Conservation (phyloP, 345 rosid genomes). For the Eucalyptus tenuipes region DNA sequence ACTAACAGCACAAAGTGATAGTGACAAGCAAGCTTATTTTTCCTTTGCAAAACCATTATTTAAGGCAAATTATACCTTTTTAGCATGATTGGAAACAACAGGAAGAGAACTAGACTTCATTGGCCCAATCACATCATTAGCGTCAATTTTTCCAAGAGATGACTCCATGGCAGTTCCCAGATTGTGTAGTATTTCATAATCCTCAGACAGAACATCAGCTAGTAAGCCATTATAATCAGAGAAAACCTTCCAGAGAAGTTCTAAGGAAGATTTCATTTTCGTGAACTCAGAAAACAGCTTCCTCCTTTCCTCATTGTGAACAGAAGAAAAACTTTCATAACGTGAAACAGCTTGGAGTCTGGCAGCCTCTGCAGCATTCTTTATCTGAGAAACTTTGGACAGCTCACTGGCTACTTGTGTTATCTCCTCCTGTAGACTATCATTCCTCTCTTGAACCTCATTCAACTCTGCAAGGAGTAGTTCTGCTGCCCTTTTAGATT, state of each 20-base stretch:
- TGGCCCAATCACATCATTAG: constrained; percentile 12
- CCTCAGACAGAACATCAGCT: constrained; percentile 39
- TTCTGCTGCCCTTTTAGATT: constrained; percentile 85
- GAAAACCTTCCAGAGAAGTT: constrained; percentile 33
- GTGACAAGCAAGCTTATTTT: not conserved
- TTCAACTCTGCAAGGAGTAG: constrained; percentile 79
- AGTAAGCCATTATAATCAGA: constrained; percentile 24
- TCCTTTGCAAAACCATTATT: not conserved
- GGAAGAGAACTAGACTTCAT: constrained; percentile 9
- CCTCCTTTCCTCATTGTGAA: constrained; percentile 32
- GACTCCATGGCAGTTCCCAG: constrained; percentile 40
- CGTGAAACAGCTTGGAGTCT: constrained; percentile 43
- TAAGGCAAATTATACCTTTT: constrained; percentile 24
- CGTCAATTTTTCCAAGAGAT: constrained; percentile 22
- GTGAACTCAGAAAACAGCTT: constrained; percentile 34
- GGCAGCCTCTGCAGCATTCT: constrained; percentile 51
- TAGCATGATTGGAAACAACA: not conserved
- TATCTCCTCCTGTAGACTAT: constrained; percentile 68
- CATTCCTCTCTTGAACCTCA: constrained; percentile 95
- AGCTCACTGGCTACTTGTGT: constrained; percentile 34
- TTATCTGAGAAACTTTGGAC: constrained; percentile 33
- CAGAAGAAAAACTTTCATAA: constrained; percentile 32
- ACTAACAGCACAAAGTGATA: not conserved
- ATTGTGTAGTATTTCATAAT: constrained; percentile 47
- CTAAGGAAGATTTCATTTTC: constrained; percentile 27